Base-by-base conservation (phyloP, 192 early-diverging fungal species). In the Backusella sp. region DNA sequence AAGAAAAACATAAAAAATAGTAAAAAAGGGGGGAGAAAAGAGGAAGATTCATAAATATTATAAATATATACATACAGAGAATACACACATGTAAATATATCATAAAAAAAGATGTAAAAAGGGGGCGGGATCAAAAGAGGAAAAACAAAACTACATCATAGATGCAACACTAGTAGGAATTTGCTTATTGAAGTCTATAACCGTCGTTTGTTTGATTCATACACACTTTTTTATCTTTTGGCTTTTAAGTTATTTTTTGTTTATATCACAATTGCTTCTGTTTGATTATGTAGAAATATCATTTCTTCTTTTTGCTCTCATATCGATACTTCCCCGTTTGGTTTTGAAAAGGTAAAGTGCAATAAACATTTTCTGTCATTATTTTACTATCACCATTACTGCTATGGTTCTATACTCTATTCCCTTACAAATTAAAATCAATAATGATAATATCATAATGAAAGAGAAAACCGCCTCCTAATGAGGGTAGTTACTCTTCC, bases 21-120 rank as follows among this genome's bases (percentile, higher is more conserved):
- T 72, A 46, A 30, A 52, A 19, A 35, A 35, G 11, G 72, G 72
- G n/a, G 42, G 23, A 46, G 30, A 69, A 69, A 70, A 35, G 44
- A 52, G 41, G 41, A 26, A 72, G 8, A 41, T 3, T 30, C 23
- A 69, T 35, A 35, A 69, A 41, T 69, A 69, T 39, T 23, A 32
- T 32, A 32, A 32, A 32, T 32, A 32, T 3, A 32, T 1, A 32
- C 3, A 32, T 32, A 32, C 1, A 32, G 30, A 32, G 2, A 32
- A 32, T 32, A 32, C 2, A 32, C 32, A 32, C 2, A 32, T 32
- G 32, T 32, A 32, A 32, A 32, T 32, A 32, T 69, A 62, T 28
- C 14, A 12, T 23, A n/a, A n/a, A 49, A 17, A n/a, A 6, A 11
- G 12, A 44, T 41, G 0, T 41, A 46, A 49, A 49, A 49, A 49